Conservation (phyloP, 768 basidiomycete genomes). For the Rhodocollybia butyracea region DNA sequence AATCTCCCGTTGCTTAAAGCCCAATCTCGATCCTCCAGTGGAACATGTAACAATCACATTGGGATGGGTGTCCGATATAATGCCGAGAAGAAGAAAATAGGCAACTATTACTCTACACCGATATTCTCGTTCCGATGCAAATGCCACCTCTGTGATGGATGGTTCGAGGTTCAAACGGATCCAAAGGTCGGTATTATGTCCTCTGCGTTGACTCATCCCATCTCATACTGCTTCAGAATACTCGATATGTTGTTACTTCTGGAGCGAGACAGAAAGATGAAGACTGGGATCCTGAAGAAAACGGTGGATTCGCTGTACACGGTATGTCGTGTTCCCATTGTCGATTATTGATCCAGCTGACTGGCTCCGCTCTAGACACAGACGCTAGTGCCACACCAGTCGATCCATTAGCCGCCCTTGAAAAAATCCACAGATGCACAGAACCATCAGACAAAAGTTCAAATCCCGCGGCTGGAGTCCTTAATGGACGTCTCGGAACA, state of each 20-base stretch:
- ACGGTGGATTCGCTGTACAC: constrained; percentile 88
- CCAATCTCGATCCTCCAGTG: constrained; percentile 42
- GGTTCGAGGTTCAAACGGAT: constrained; percentile 98
- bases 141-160: constrained; percentile 93
- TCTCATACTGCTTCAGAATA: constrained; percentile 58
- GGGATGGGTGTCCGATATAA: constrained; percentile 99
- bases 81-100: constrained; percentile 97
- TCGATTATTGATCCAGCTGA: not conserved
- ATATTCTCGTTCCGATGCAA: constrained; percentile 97
- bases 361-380: constrained; percentile 48
- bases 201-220: not conserved
- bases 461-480: constrained; percentile 77
- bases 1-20: not conserved
- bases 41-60: constrained; percentile 92
- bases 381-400: constrained; percentile 57
- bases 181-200: constrained; percentile 62
- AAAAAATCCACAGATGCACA: constrained; percentile 85
- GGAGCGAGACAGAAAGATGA: constrained; percentile 95
- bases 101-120: constrained; percentile 90
- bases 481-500: constrained; percentile 75
- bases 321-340: constrained; percentile 42
- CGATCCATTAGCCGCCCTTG: constrained; percentile 86
- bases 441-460: constrained; percentile 66
- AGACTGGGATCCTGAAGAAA: constrained; percentile 96
- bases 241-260: constrained; percentile 86